Base-by-base conservation (phyloP, 208 protist species). In the Wallacemonas sp. region DNA sequence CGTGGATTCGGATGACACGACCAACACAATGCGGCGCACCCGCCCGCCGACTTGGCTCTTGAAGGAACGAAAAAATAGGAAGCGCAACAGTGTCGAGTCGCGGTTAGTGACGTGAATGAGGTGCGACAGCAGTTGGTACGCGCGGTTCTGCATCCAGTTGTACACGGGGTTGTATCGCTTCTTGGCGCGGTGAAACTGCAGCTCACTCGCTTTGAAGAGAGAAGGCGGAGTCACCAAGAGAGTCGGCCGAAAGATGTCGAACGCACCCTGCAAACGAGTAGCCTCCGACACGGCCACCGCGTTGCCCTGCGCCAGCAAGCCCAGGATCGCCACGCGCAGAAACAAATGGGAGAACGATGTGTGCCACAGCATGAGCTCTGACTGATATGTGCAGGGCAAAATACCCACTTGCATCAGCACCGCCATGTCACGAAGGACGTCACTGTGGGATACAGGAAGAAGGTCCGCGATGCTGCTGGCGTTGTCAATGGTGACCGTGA, bases 291-390 rank as follows among this genome's bases (percentile, higher is more conserved):
- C 70, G 4, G 76, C 84, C 21, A 96, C 76, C 37, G 78, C 75
- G 65, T 90, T 89, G 45, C 87, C 87, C 45, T 89, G 78, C 1
- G 78, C 70, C 24, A 93, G 76, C 36, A 93, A 68, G 3, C 82
- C 87, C 33, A 96, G 60, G 19, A 83, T 73, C 44, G 79, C 91
- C 10, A 96, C 13, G 19, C 91, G 85, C 54, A 82, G 70, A 65
- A 96, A 96, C 39, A 92, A 59, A 8, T 73, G 45, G 12, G 83
- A 66, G 50, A 94, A 93, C 15, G 87, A 78, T 6, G 76, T 73
- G 71, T 86, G 94, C 76, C 85, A 92, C 57, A 96, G 61, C 69
- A 91, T 80, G 19, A 78, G 64, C 52, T 94, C 83, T 30, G 76
- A 75, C 37, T 64, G 61, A n/a, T 69, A 83, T 48, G 72, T 66